These are phyloP conservation scores for Juncus inflexus DNA, from an alignment of 176 grass and related monocot genomes.

Conservation along the genomic window DNA sequence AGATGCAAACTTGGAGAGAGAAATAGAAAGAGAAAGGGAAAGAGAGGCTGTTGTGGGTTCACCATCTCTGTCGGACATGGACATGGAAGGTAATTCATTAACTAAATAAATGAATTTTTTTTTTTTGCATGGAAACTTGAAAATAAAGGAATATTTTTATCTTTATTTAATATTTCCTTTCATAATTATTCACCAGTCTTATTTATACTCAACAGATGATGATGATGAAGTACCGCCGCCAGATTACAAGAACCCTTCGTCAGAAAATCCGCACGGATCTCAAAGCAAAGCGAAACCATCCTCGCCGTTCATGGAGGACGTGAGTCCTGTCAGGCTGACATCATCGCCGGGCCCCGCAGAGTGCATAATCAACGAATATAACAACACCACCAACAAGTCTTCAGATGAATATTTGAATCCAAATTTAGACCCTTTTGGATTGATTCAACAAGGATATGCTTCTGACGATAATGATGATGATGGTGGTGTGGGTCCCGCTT, in stretches of 20 bases:
- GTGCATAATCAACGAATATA: conserved; percentile 36
- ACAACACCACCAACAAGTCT: conserved; percentile 20
- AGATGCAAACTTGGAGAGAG: conserved; percentile 2
- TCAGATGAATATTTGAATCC: conserved; percentile 35
- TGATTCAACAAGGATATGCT: conserved; percentile 51
- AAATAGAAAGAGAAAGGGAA: conserved; percentile 16
- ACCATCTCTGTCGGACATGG: conserved; percentile 73
- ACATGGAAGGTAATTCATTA: conserved; percentile 70
- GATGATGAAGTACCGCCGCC: conserved; percentile 13
- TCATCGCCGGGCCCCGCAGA: conserved; percentile 36
- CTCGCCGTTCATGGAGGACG: conserved; percentile 45
- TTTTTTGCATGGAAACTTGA: no score
- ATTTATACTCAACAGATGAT: conserved; percentile 23
- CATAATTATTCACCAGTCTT: not conserved
- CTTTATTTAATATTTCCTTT: conserved; percentile 8
- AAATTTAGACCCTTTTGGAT: conserved; percentile 47
- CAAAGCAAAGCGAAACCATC: not conserved
- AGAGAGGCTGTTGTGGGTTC: conserved; percentile 25
- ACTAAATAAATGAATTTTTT: not conserved
- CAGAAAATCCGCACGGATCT: not conserved
- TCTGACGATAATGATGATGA: conserved; percentile 66
- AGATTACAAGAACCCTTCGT: conserved; percentile 3
- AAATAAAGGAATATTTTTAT: no score
- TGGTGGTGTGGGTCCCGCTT: conserved; percentile 32
- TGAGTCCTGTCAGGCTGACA: conserved; percentile 35